phyloP scores from a whole-genome alignment of 2,329 filamentous ascomycete species.

The Plenodomus tracheiphilus region DNA sequence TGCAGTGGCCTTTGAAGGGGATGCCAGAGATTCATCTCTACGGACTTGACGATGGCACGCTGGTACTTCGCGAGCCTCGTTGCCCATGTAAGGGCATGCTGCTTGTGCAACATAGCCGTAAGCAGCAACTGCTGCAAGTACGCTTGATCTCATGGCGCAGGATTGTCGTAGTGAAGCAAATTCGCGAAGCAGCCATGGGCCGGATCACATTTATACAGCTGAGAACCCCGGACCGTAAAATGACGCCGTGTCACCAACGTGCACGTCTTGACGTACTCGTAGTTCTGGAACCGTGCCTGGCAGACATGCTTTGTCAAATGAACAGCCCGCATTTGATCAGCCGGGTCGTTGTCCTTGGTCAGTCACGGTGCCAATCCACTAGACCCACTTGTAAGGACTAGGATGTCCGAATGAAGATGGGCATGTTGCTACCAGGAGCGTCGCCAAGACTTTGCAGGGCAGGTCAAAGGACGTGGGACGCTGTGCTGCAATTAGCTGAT shows the following conservation, averaged over 20 bases:
- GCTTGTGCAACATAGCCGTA: slow-evolving; percentile 25
- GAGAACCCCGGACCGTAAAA: not conserved
- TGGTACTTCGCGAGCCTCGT: slow-evolving; percentile 31
- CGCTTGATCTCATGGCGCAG: slow-evolving; percentile 29
- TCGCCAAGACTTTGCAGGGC: slow-evolving; percentile 11
- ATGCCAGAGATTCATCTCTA: slow-evolving; percentile 22
- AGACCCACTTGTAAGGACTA: slow-evolving; percentile 4
- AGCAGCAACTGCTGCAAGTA: slow-evolving; percentile 32
- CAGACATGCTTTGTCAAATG: slow-evolving; percentile 3
- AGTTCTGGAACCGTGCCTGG: not conserved
- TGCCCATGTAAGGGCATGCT: slow-evolving; percentile 44
- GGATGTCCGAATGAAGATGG: slow-evolving; percentile 1
- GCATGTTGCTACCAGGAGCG: slow-evolving; percentile 13
- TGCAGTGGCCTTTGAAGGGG: slow-evolving; percentile 25
- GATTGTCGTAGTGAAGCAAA: not conserved
- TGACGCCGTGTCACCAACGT: not conserved
- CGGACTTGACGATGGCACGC: slow-evolving; percentile 34
- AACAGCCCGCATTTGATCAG: slow-evolving; percentile 5
- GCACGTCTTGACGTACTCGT: not conserved
- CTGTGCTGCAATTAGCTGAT: slow-evolving; percentile 5
- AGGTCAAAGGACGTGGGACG: slow-evolving; percentile 6
- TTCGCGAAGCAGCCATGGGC: not conserved
- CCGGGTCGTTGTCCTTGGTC: slow-evolving; percentile 1
- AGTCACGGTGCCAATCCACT: slow-evolving; percentile 1
- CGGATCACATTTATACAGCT: slow-evolving; percentile 16